Evolutionary conservation across 352 stramenopile species (phyloP), one percentile per base, ranked within the genome.

Genomic region (Aphanomyces astaci): DNA sequence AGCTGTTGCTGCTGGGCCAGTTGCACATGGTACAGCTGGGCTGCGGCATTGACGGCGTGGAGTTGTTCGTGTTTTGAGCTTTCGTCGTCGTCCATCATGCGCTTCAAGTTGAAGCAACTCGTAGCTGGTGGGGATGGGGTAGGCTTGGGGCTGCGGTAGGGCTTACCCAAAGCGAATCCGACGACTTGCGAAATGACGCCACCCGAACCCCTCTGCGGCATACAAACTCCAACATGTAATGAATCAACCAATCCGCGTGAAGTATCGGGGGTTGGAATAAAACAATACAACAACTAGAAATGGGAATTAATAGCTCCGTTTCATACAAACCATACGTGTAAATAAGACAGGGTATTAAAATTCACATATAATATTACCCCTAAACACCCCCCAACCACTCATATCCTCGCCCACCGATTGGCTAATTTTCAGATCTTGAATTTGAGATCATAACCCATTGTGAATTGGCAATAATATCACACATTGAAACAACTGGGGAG

Each of bases 311-410:
- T n/a, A n/a, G n/a, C n/a, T n/a, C n/a, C n/a, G n/a, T n/a, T n/a
- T n/a, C n/a, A n/a, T n/a, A n/a, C n/a, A n/a, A n/a, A n/a, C n/a
- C n/a, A n/a, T n/a, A n/a, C n/a, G n/a, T n/a, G n/a, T n/a, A n/a
- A n/a, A n/a, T 13, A 59, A 19, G 22, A 36, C 19, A 39, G 15
- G 30, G 11, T 7, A 36, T 30, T 4, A 36, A 59, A n/a, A 39
- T 40, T 33, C 22, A 39, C 32, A 59, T 55, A 59, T 33, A 59
- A 33, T 55, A 39, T 2, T 10, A 68, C 49, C 62, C 62, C 62
- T 68, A 68, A 68, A 57, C 62, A 60, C 55, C 62, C 62, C 54
- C 43, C 62, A 57, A 68, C 62, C 62, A 68, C 62, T 31, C 62
- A 68, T 43, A 45, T 32, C 25, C 36, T 11, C 24, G 56, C 15